Evolutionary conservation across 352 stramenopile species (phyloP).

Genomic region (Halophytophthora polymorphica): DNA sequence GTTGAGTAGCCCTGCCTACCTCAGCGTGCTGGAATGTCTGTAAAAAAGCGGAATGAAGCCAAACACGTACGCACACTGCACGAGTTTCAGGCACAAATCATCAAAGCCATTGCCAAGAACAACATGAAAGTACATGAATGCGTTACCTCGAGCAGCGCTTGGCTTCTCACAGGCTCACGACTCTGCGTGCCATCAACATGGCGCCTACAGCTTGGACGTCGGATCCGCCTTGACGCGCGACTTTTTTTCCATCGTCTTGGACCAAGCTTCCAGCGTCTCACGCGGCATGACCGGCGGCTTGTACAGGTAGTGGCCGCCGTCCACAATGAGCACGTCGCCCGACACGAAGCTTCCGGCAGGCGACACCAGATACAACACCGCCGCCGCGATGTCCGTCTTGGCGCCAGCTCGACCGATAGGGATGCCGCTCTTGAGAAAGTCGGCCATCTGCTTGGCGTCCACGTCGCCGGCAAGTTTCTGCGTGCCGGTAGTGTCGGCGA

Average conservation of each 20-base stretch:
- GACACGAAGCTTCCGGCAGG: constrained; percentile 76
- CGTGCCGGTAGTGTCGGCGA: constrained; percentile 93
- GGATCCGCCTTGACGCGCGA: constrained; percentile 33
- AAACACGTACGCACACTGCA: too few species aligned
- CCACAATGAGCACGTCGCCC: constrained; percentile 80
- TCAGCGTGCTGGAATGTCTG: too few species aligned
- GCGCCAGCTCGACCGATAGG: constrained; percentile 75
- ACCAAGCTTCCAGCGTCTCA: constrained; percentile 71
- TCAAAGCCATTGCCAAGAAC: too few species aligned
- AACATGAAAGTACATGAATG: too few species aligned
- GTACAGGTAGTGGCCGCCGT: constrained; percentile 81
- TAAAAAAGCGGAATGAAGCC: too few species aligned
- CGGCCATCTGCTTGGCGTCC: constrained; percentile 33
- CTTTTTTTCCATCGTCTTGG: constrained; percentile 78
- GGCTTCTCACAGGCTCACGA: too few species aligned
- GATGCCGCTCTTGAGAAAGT: constrained; percentile 46
- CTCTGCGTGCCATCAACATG: too few species aligned
- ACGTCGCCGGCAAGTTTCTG: constrained; percentile 86
- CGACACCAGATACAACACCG: constrained; percentile 83
- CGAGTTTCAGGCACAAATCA: too few species aligned
- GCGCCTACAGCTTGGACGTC: constrained; percentile 44
- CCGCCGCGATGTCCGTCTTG: constrained; percentile 81
- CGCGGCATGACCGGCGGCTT: constrained; percentile 68
- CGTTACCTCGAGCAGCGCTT: too few species aligned
- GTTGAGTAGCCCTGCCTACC: too few species aligned